phyloP scores from a whole-genome alignment of 1,284 basidiomycete genomes.

The Ustilago curta region DNA sequence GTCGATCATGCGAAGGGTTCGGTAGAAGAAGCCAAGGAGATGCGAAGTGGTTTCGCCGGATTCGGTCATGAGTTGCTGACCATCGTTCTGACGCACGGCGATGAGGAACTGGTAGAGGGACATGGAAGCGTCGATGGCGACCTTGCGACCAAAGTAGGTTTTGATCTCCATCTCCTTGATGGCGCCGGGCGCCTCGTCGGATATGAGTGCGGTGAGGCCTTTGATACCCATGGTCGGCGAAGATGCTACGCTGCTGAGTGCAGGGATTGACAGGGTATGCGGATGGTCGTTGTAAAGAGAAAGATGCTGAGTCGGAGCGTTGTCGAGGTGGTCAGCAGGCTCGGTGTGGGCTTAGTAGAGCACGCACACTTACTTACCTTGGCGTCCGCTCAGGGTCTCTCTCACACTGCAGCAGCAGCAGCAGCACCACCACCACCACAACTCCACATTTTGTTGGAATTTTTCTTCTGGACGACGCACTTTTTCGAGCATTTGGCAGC shows the following conservation, averaged over 20 bases:
- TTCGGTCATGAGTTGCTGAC: conserved; percentile 95
- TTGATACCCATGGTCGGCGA: conserved; percentile 35
- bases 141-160: conserved; percentile 85
- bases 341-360: no score
- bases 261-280: background rate
- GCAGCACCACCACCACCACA: background rate
- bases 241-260: background rate
- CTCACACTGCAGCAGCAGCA: background rate
- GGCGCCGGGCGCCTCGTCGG: conserved; percentile 85
- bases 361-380: no score
- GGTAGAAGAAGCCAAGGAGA: conserved; percentile 98
- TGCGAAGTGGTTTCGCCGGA: conserved; percentile 91
- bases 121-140: conserved; percentile 88
- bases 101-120: conserved; percentile 86
- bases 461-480: background rate
- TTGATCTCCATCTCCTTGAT: conserved; percentile 96
- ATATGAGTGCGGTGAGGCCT: conserved; percentile 87
- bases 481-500: no score
- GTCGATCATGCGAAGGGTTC: conserved; percentile 87
- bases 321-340: background rate
- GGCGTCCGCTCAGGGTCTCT: conserved; percentile 9
- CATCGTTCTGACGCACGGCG: conserved; percentile 93
- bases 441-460: conserved; percentile 12
- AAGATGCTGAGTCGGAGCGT: background rate
- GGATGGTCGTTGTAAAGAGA: no score